These are phyloP conservation scores for Vitis labrusca DNA, from an alignment of 164 flowering plant genomes.

Conservation along the genomic window DNA sequence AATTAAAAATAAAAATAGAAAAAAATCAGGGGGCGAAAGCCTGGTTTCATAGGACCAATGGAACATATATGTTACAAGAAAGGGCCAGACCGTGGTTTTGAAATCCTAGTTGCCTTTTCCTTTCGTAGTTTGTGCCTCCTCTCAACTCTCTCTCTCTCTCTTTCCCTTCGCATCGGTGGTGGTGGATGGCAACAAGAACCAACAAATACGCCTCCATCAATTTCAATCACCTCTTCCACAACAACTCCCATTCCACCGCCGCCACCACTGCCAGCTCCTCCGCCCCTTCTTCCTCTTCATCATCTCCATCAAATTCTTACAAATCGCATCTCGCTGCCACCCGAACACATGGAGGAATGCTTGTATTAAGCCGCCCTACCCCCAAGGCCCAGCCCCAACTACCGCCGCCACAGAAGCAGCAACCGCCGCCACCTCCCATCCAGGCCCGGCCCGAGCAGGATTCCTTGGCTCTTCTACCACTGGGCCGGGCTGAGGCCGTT, in stretches of 20 bases:
- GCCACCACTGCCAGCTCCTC: constrained; percentile 6
- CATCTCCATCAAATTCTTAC: constrained; percentile 22
- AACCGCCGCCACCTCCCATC: constrained; percentile 16
- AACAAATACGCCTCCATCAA: constrained; percentile 71
- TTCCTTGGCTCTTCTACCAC: constrained; percentile 40
- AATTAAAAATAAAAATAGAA: too few relatives aligned
- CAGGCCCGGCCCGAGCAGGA: constrained; percentile 11
- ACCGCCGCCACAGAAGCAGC: too few relatives aligned
- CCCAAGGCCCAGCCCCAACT: constrained; percentile 39
- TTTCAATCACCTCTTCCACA: constrained; percentile 74
- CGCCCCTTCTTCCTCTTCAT: constrained; percentile 18
- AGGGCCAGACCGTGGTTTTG: too few relatives aligned
- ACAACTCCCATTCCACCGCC: constrained; percentile 24
- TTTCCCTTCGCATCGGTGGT: constrained; percentile 6
- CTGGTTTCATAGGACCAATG: too few relatives aligned
- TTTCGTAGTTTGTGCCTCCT: neutral
- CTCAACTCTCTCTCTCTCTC: constrained; percentile 8
- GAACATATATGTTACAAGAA: too few relatives aligned
- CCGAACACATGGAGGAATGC: constrained; percentile 66
- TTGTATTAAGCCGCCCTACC: constrained; percentile 66
- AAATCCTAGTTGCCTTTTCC: neutral
- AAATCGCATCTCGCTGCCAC: constrained; percentile 22
- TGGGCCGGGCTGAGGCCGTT: constrained; percentile 41
- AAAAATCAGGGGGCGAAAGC: too few relatives aligned
- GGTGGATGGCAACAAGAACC: constrained; percentile 73